Conservation (phyloP, 2,329 filamentous ascomycete genomes). For the Beauveria sp. region DNA sequence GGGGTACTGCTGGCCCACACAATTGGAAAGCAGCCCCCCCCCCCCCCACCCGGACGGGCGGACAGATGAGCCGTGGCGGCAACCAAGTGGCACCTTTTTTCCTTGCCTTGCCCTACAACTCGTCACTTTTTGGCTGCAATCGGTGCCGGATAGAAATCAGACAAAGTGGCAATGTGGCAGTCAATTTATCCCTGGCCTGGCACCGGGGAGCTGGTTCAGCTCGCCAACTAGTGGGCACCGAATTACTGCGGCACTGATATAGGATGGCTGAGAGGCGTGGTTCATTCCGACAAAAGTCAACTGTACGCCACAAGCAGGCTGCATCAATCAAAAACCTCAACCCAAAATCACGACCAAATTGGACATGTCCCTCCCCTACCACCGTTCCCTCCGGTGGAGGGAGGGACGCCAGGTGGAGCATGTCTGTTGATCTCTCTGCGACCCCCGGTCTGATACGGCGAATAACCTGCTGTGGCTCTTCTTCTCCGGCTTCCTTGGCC, state of each 20-base stretch:
- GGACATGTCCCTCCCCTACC: background rate
- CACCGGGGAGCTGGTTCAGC: constrained; percentile 11
- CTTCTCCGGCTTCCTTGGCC: background rate
- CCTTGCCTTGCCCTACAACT: background rate
- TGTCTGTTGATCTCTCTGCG: constrained; percentile 4
- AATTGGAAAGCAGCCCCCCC: background rate
- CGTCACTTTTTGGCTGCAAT: background rate
- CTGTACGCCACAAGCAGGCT: constrained; percentile 4
- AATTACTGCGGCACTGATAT: constrained; percentile 1
- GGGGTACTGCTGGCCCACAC: constrained; percentile 3
- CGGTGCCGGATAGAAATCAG: background rate
- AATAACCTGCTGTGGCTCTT: background rate
- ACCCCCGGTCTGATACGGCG: background rate
- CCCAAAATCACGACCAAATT: background rate
- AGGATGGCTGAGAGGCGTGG: constrained; percentile 5
- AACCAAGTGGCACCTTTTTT: background rate
- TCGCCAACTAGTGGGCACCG: background rate
- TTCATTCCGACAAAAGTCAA: constrained; percentile 2
- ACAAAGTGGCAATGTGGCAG: background rate
- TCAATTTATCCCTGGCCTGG: background rate
- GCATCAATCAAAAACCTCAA: background rate
- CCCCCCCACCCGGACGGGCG: constrained; percentile 10
- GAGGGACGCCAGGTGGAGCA: constrained; percentile 1
- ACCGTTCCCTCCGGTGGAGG: constrained; percentile 4
- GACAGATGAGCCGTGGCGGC: constrained; percentile 12